Evolutionary conservation across 345 rosid genomes (phyloP).

Genomic region (Eucalyptus curtisii): DNA sequence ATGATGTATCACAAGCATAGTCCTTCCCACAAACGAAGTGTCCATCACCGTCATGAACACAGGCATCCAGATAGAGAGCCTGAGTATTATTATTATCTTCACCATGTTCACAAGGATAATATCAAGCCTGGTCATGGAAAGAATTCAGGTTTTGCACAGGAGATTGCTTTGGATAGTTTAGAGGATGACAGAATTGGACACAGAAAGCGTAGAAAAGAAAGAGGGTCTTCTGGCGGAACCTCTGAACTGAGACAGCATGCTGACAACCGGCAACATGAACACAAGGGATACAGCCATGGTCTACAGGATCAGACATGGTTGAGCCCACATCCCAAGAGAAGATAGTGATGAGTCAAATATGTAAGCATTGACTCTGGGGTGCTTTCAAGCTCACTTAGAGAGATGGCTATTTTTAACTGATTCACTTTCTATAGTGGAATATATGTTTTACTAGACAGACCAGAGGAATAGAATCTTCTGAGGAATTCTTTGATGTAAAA

Average conservation of each 20-base stretch:
- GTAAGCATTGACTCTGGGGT: background rate
- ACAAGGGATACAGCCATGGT: background rate
- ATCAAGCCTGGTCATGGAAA: conserved; percentile 31
- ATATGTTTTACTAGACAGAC: background rate
- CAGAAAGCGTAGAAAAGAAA: conserved; percentile 9
- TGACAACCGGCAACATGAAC: background rate
- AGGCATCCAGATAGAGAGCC: conserved; percentile 23
- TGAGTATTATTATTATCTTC: conserved; percentile 38
- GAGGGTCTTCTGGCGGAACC: background rate
- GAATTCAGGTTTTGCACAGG: conserved; percentile 13
- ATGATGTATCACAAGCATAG: conserved; percentile 29
- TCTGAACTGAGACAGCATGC: background rate
- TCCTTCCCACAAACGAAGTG: conserved; percentile 15
- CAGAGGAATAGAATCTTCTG: background rate
- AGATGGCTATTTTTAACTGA: background rate
- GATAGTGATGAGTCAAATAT: background rate
- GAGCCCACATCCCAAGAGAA: background rate
- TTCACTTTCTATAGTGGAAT: background rate
- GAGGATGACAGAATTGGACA: conserved; percentile 14
- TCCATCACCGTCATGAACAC: conserved; percentile 12
- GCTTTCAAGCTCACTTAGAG: background rate
- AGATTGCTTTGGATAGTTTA: conserved; percentile 11
- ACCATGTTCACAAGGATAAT: conserved; percentile 36
- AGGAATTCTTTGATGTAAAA: background rate
- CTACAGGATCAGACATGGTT: background rate